phyloP scores from a whole-genome alignment of 345 rosid species.

The Limnanthes douglasii region DNA sequence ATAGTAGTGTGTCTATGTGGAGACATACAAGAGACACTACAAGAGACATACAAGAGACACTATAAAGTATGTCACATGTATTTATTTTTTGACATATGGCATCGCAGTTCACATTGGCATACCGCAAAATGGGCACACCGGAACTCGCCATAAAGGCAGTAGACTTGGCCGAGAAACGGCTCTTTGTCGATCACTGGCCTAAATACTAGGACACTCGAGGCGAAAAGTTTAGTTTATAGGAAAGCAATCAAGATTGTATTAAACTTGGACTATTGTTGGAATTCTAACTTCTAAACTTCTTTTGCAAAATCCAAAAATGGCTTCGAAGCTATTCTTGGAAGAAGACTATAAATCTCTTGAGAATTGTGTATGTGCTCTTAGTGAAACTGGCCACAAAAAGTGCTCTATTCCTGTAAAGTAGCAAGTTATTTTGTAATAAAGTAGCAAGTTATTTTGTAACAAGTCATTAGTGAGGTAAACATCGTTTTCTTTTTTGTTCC shows the following conservation, averaged over 20 bases:
- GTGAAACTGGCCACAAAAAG: conserved; percentile 47
- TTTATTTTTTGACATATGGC: neutral
- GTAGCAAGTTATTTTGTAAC: too few species aligned
- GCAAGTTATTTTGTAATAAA: conserved; percentile 47
- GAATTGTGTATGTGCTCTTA: conserved; percentile 55
- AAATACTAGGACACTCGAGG: conserved; percentile 73
- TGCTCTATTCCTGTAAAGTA: conserved; percentile 65
- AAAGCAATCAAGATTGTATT: conserved; percentile 58
- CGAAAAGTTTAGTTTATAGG: conserved; percentile 68
- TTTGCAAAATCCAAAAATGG: conserved; percentile 49
- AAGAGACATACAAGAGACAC: neutral
- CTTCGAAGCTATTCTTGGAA: conserved; percentile 57
- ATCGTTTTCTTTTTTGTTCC: too few species aligned
- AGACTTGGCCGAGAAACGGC: conserved; percentile 54
- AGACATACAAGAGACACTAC: too few species aligned
- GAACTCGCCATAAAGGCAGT: conserved; percentile 66
- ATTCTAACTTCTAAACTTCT: conserved; percentile 56
- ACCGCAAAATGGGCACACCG: conserved; percentile 66
- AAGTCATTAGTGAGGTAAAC: too few species aligned
- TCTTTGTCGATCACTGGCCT: conserved; percentile 58
- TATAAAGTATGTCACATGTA: neutral
- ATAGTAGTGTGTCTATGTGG: too few species aligned
- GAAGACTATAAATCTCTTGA: conserved; percentile 75
- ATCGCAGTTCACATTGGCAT: conserved; percentile 71
- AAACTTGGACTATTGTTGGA: conserved; percentile 83